Conservation (phyloP, 495 filamentous ascomycete genomes). For the Lentithecium fluviatile region DNA sequence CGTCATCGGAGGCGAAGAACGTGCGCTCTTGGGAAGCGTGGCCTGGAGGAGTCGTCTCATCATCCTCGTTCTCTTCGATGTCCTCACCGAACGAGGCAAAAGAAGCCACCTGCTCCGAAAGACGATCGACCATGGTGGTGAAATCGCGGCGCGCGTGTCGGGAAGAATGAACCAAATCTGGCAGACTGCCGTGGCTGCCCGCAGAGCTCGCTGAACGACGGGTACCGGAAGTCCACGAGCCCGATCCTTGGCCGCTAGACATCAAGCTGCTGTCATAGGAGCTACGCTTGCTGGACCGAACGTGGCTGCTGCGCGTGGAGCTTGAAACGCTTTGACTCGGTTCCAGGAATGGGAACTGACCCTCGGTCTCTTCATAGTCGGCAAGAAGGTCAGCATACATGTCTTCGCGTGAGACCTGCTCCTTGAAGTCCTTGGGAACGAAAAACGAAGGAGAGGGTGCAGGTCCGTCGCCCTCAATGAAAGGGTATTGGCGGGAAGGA, state of each 20-base stretch:
- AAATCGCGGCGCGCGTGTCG: conserved; percentile 27
- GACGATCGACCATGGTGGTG: conserved; percentile 31
- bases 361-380: conserved; percentile 50
- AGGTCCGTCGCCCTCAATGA: conserved; percentile 33
- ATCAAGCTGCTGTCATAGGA: conserved; percentile 58
- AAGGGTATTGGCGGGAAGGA: not conserved
- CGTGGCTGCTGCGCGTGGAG: conserved; percentile 52
- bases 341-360: conserved; percentile 48
- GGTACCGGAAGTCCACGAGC: conserved; percentile 47
- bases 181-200: conserved; percentile 56
- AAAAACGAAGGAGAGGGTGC: conserved; percentile 36
- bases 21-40: conserved; percentile 5
- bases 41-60: conserved; percentile 24
- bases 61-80: conserved; percentile 10
- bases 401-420: conserved; percentile 46
- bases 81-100: conserved; percentile 26
- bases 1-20: conserved; percentile 27
- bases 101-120: conserved; percentile 32
- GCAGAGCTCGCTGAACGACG: conserved; percentile 58
- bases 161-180: conserved; percentile 56
- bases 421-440: conserved; percentile 28
- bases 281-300: conserved; percentile 59
- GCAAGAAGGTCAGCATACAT: conserved; percentile 53
- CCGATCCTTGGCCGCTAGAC: conserved; percentile 37
- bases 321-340: conserved; percentile 42